phyloP scores from a whole-genome alignment of 331 rosid genomes.

The Stylosanthes scabra region DNA sequence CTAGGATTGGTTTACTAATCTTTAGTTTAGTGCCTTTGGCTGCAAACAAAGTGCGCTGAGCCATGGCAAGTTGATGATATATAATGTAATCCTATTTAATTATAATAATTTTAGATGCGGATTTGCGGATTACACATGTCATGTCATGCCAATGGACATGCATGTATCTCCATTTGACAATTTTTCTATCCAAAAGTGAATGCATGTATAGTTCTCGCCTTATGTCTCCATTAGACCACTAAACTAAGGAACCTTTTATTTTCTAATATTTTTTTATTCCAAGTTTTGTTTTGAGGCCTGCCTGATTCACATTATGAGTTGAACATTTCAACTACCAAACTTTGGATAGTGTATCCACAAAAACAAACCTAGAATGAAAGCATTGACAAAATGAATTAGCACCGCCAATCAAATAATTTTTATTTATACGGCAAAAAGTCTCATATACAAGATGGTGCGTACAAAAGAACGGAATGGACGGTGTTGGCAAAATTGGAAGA shows the following conservation, averaged over 20 bases:
- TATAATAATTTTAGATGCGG: not conserved
- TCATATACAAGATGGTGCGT: no score
- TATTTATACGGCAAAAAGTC: not conserved
- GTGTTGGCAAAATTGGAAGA: conserved; percentile 18
- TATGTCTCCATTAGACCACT: not conserved
- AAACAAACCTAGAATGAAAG: not conserved
- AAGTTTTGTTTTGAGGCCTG: not conserved
- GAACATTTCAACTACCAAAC: conserved; percentile 34
- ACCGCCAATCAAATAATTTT: not conserved
- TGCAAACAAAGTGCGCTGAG: not conserved
- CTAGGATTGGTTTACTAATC: not conserved
- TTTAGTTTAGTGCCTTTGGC: not conserved
- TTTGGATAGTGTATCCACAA: not conserved
- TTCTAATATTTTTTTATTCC: no score
- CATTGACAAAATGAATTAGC: not conserved
- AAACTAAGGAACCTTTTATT: not conserved
- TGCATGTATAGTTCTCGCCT: not conserved
- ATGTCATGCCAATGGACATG: conserved; percentile 6
- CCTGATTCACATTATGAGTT: conserved; percentile 35
- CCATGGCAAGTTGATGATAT: not conserved
- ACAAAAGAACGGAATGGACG: not conserved
- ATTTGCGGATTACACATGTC: not conserved
- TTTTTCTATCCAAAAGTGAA: not conserved
- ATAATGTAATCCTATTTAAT: not conserved
- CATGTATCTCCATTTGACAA: not conserved